These are phyloP conservation scores for Termitomyces sp. DNA, from an alignment of 768 basidiomycete genomes.

Conservation along the genomic window DNA sequence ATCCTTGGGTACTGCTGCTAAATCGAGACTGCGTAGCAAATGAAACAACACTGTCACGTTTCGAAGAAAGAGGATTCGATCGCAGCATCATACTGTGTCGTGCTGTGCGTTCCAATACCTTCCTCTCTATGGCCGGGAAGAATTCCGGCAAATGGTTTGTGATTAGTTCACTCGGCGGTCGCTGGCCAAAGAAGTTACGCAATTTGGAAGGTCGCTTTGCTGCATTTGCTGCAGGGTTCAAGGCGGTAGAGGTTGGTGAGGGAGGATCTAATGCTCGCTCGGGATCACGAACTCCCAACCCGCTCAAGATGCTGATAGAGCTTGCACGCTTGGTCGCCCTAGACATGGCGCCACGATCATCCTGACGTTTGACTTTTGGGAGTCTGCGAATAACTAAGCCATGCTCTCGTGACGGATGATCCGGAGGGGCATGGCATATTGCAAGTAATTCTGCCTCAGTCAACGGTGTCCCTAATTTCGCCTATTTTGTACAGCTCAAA, in stretches of 20 bases:
- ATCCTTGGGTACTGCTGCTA: constrained; percentile 60
- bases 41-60: constrained; percentile 50
- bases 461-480: constrained; percentile 59
- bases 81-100: constrained; percentile 85
- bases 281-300: constrained; percentile 83
- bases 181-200: constrained; percentile 96
- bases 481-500: background rate
- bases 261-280: constrained; percentile 63
- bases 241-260: constrained; percentile 40
- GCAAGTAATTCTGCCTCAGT: constrained; percentile 78
- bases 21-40: constrained; percentile 54
- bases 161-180: constrained; percentile 96
- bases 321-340: constrained; percentile 85
- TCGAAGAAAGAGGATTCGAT: constrained; percentile 28
- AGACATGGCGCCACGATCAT: constrained; percentile 36
- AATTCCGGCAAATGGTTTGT: constrained; percentile 91
- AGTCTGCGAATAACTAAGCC: constrained; percentile 72
- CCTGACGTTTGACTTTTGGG: constrained; percentile 36
- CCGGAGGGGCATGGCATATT: constrained; percentile 78
- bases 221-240: constrained; percentile 32
- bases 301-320: constrained; percentile 90
- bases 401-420: constrained; percentile 75
- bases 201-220: constrained; percentile 63
- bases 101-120: constrained; percentile 82
- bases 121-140: constrained; percentile 93